Evolutionary conservation across 805 yeast genomes (phyloP), one percentile per base, ranked within the genome.

Genomic region (Candida boleticola): DNA sequence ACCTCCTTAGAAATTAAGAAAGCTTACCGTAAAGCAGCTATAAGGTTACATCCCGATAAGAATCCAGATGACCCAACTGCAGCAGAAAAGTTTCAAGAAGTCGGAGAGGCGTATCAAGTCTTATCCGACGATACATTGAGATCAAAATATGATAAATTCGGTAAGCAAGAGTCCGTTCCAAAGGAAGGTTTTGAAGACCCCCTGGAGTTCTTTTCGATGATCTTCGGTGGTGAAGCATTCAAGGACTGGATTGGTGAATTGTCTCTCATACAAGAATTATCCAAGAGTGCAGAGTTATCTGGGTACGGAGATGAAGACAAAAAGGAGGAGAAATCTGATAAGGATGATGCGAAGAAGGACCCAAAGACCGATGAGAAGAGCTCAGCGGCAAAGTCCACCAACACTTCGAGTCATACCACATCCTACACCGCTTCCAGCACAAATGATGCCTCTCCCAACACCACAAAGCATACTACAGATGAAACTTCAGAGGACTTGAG

Each of bases 211-310:
- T 89, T 93, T 64, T 76, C 84, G 22, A 74, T 75, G 58, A 86
- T 93, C 29, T 93, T 86, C 61, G 95, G 95, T 43, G 95, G 95
- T 41, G 89, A 83, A 45, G 80, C 83, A 1, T 86, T 86, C 58
- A 68, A 76, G 43, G 85, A 79, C 44, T 86, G 89, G 74, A 87
- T 92, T 53, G 99, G 99, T 4, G 96, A 93, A 59, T 52, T 61
- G 58, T 86, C 92, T 2, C 61, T 70, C 41, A 46, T 70, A 30
- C 69, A 63, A 50, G 74, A 69, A 43, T 54, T 70, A 48, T 49
- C 66, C 29, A 69, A 69, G 45, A 57, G 71, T 5, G 75, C 75
- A 2, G 75, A 70, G 44, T 58, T 69, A 26, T 60, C 68, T 1
- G 73, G 73, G 5, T 59, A 62, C 29, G 52, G 45, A 3, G 69